These are phyloP conservation scores for Colletotrichum neosansevieriae DNA, from an alignment of 2,329 filamentous ascomycete species.

Conservation along the genomic window DNA sequence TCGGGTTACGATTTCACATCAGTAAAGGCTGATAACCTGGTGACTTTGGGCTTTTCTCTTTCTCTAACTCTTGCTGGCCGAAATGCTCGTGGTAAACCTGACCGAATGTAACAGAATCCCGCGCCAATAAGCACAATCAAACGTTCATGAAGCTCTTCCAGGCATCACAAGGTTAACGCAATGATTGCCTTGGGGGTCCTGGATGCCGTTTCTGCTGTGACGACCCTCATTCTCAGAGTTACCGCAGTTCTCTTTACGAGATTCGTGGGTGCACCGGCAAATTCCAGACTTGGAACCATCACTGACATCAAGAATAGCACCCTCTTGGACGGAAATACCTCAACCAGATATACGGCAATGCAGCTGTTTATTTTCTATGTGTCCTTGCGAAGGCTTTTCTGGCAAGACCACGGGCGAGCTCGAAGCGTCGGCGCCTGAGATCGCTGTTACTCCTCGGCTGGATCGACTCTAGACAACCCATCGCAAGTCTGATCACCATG, in stretches of 20 bases:
- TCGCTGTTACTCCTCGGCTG: constrained; percentile 20
- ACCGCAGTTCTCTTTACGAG: constrained; percentile 19
- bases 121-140: too few relatives aligned
- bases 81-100: too few relatives aligned
- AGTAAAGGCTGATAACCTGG: background rate
- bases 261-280: constrained; percentile 6
- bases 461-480: background rate
- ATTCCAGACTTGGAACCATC: background rate
- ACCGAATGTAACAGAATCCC: background rate
- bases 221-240: constrained; percentile 9
- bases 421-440: background rate
- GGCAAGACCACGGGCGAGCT: background rate
- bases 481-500: constrained; percentile 8
- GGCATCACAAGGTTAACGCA: background rate
- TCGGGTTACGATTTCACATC: background rate
- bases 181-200: constrained; percentile 10
- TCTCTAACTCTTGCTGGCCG: too few relatives aligned
- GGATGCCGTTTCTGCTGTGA: constrained; percentile 13
- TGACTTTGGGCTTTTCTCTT: too few relatives aligned
- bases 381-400: background rate
- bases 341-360: constrained; percentile 20
- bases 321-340: constrained; percentile 29
- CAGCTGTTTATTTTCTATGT: background rate
- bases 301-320: constrained; percentile 1
- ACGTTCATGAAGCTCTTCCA: too few relatives aligned